Evolutionary conservation across 768 basidiomycete genomes (phyloP).

Genomic region (Lyophyllum atratum): DNA sequence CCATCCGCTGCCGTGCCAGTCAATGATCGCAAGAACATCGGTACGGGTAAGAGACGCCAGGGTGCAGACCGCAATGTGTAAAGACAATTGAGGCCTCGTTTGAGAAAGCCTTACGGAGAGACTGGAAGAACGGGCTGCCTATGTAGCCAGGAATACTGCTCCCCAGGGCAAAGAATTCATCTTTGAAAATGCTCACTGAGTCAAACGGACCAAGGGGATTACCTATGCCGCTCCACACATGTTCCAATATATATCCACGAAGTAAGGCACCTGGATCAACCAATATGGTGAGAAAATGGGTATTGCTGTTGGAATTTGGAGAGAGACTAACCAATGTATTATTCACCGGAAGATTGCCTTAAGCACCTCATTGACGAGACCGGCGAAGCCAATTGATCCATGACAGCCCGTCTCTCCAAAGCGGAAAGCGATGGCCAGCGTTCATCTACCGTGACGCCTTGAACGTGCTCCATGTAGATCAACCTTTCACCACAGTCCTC

Average conservation of each 20-base stretch:
- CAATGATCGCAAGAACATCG: conserved; percentile 18
- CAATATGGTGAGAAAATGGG: no score
- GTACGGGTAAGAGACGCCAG: not conserved
- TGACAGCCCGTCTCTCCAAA: not conserved
- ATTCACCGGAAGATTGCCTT: not conserved
- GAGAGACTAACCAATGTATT: conserved; percentile 6
- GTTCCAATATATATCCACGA: no score
- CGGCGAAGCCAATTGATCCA: conserved; percentile 4
- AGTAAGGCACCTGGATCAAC: no score
- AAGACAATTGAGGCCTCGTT: conserved; percentile 9
- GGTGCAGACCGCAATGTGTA: conserved; percentile 1
- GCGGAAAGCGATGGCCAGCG: conserved; percentile 1
- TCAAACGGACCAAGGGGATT: conserved; percentile 1
- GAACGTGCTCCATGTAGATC: conserved; percentile 14
- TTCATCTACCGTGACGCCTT: conserved; percentile 7
- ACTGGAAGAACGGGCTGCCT: conserved; percentile 7
- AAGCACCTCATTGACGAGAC: conserved; percentile 7
- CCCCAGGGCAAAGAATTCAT: conserved; percentile 7
- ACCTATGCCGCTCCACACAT: not conserved
- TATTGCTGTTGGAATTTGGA: no score
- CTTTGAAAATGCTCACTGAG: conserved; percentile 3
- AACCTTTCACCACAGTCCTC: conserved; percentile 10
- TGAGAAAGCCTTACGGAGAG: conserved; percentile 6
- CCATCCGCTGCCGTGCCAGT: conserved; percentile 21
- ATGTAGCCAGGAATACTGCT: conserved; percentile 3